Conservation (phyloP, 257 asterid genomes). For the Paraleonurus japonicus region DNA sequence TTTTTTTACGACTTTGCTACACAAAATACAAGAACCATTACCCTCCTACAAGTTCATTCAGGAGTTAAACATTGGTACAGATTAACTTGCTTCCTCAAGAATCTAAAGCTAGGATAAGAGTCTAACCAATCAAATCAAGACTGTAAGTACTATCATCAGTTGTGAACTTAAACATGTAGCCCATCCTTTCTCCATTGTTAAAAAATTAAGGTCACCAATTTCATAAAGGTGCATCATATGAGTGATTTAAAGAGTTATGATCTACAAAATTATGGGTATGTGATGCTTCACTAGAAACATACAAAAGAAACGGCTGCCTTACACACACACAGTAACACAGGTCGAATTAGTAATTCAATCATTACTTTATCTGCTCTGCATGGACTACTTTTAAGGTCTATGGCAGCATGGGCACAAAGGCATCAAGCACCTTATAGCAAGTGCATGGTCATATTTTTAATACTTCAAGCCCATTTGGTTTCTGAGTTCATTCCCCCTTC, state of each 20-base stretch:
- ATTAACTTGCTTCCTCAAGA: background rate
- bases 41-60: background rate
- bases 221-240: background rate
- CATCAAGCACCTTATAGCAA: background rate
- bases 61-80: background rate
- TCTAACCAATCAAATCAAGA: background rate
- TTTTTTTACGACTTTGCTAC: background rate
- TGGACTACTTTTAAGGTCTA: background rate
- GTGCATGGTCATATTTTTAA: conserved; percentile 3
- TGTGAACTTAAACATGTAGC: background rate
- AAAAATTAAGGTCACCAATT: background rate
- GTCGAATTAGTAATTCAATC: background rate
- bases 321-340: background rate
- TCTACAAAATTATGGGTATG: background rate
- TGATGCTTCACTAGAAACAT: background rate
- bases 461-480: background rate
- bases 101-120: background rate
- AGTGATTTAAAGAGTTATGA: background rate
- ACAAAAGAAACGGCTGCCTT: background rate
- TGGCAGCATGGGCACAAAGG: background rate
- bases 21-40: background rate
- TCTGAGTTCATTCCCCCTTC: conserved; percentile 1
- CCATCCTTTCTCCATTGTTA: too few relatives aligned
- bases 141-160: background rate
- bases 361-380: background rate